Conservation (phyloP, 371 early-diverging fungal genomes). For the Parasitella parasitica region DNA sequence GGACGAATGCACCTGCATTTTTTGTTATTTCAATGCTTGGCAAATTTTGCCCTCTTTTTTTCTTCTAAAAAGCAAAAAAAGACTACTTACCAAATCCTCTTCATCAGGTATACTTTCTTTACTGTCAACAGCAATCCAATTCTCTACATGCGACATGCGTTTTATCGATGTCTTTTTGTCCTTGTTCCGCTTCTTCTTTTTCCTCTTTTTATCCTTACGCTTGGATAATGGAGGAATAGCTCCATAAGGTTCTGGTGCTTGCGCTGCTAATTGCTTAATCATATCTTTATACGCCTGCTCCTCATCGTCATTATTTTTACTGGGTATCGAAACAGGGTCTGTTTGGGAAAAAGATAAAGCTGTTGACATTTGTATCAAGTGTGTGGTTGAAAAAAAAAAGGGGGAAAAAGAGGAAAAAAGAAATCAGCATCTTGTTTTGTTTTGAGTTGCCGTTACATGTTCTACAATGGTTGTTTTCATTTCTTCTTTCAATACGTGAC, state of each 20-base stretch:
- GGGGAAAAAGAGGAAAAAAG: conserved; percentile 10
- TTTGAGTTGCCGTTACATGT: neutral
- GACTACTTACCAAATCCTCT: conserved; percentile 42
- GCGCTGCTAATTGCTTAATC: conserved; percentile 40
- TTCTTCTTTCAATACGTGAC: neutral
- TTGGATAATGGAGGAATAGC: conserved; percentile 50
- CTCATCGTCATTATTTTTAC: conserved; percentile 13
- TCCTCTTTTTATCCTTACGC: conserved; percentile 10
- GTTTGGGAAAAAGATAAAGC: conserved; percentile 27
- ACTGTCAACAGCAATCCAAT: conserved; percentile 52
- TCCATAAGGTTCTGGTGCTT: conserved; percentile 58
- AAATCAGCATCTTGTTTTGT: neutral
- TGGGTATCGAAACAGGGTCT: conserved; percentile 33
- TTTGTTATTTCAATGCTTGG: neutral
- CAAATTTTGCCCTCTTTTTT: neutral
- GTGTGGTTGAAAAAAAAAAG: neutral
- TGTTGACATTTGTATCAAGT: conserved; percentile 17
- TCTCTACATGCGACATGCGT: conserved; percentile 53
- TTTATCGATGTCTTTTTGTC: conserved; percentile 24
- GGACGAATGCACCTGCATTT: conserved; percentile 17
- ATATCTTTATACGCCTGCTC: conserved; percentile 48
- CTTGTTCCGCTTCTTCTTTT: conserved; percentile 26
- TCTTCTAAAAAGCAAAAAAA: neutral
- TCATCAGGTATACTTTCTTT: conserved; percentile 54
- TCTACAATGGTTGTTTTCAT: neutral